These are phyloP conservation scores for Aureobasidium sp. DNA, from an alignment of 2,329 filamentous ascomycete species.

Conservation along the genomic window DNA sequence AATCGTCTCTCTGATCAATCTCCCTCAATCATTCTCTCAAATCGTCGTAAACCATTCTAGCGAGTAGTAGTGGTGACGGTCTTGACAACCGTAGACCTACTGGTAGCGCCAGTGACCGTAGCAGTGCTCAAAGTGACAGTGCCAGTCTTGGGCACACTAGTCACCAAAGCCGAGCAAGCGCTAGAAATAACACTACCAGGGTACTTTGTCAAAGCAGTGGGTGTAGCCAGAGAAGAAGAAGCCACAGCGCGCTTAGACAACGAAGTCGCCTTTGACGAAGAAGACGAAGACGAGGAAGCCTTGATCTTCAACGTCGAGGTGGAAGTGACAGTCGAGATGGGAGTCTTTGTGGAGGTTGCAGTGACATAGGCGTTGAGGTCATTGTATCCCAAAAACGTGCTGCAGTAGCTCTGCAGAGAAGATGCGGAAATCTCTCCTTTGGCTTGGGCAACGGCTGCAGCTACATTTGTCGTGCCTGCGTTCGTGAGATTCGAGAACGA, in stretches of 20 bases:
- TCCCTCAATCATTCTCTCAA: too few relatives aligned
- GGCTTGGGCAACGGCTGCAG: conserved; percentile 19
- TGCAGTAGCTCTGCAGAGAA: neutral
- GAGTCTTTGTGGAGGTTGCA: neutral
- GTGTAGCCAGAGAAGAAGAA: neutral
- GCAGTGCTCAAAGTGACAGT: conserved; percentile 4
- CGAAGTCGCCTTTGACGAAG: neutral
- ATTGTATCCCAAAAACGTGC: neutral
- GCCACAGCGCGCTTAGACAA: neutral
- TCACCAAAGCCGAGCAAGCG: conserved; percentile 16
- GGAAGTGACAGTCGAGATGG: neutral
- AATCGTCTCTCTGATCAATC: neutral
- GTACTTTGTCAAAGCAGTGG: conserved; percentile 17
- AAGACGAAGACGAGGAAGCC: neutral
- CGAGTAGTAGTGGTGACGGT: conserved; percentile 16
- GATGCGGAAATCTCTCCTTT: conserved; percentile 11
- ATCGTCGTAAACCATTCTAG: neutral
- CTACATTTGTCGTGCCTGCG: neutral
- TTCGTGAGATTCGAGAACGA: conserved; percentile 12
- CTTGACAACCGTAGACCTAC: conserved; percentile 6
- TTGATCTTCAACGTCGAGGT: neutral
- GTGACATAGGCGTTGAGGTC: neutral
- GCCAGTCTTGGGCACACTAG: conserved; percentile 1
- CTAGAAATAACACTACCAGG: conserved; percentile 15
- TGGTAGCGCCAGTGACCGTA: conserved; percentile 19